Evolutionary conservation across 768 basidiomycete genomes (phyloP).

Genomic region (Candolleomyces efflorescens): DNA sequence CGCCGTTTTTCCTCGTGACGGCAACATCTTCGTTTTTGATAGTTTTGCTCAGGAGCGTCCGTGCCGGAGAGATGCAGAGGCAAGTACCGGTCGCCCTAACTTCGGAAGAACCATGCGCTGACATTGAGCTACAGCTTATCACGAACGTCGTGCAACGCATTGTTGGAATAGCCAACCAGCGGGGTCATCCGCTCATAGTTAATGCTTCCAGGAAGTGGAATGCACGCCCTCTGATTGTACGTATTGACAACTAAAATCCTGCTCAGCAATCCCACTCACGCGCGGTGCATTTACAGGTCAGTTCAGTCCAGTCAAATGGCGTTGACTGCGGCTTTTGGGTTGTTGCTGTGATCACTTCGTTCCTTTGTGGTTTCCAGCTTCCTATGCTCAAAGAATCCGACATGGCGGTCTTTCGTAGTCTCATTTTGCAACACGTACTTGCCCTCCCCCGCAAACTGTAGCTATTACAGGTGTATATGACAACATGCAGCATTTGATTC

Average conservation of each 20-base stretch:
- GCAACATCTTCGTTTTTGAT: not conserved
- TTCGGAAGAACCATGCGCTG: not conserved
- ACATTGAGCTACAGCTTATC: not conserved
- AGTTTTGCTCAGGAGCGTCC: not conserved
- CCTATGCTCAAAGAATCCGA: not conserved
- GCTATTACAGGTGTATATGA: no score
- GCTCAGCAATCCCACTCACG: not conserved
- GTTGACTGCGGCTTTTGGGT: not conserved
- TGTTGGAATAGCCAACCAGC: no score
- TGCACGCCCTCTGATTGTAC: no score
- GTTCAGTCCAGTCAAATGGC: not conserved
- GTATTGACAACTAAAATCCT: no score
- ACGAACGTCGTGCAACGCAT: no score
- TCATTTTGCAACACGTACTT: not conserved
- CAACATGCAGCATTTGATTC: no score
- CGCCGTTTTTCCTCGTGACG: not conserved
- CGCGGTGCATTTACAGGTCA: not conserved
- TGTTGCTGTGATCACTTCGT: not conserved
- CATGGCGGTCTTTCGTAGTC: not conserved
- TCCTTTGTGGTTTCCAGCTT: not conserved
- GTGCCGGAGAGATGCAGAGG: not conserved
- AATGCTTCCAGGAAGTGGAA: no score
- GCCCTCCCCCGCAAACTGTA: not conserved
- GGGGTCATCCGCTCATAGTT: no score
- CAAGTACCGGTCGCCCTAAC: not conserved